Conservation (phyloP, 495 filamentous ascomycete genomes). For the Chlorociboria aeruginascens region DNA sequence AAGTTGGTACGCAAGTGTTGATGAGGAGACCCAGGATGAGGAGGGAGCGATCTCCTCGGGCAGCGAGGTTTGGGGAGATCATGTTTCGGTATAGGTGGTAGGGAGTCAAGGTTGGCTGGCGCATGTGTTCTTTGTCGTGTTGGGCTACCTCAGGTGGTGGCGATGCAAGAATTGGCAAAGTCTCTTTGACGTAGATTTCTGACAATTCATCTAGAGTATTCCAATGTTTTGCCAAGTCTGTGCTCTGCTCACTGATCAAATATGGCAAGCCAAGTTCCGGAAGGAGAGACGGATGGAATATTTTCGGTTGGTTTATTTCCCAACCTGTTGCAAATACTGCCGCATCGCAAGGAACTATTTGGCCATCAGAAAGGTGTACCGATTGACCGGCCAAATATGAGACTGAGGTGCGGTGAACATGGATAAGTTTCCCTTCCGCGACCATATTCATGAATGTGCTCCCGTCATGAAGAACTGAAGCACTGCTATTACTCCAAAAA, state of each 20-base stretch:
- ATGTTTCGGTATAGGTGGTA: constrained; percentile 21
- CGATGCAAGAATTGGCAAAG: constrained; percentile 15
- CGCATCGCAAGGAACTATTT: constrained; percentile 11
- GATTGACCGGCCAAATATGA: background rate
- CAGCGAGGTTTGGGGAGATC: constrained; percentile 16
- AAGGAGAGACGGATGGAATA: constrained; percentile 5
- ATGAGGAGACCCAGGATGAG: constrained; percentile 15
- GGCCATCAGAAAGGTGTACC: constrained; percentile 8
- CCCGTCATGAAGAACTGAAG: constrained; percentile 4
- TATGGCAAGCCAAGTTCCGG: constrained; percentile 4
- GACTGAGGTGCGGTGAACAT: background rate
- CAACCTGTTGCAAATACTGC: constrained; percentile 24
- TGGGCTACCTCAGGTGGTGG: constrained; percentile 1
- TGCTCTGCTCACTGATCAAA: background rate
- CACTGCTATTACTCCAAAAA: constrained; percentile 3
- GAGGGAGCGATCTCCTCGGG: constrained; percentile 14
- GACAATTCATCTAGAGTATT: constrained; percentile 13
- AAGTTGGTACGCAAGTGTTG: constrained; percentile 11
- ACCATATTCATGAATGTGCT: background rate
- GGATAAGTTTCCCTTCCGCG: constrained; percentile 3
- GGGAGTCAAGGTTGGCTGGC: constrained; percentile 7
- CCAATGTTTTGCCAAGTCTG: constrained; percentile 11
- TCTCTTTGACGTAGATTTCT: constrained; percentile 3
- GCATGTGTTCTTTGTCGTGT: background rate
- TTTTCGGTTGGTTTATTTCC: constrained; percentile 1